These are phyloP conservation scores for Trichoderma breve DNA, from an alignment of 2,329 filamentous ascomycete genomes.

Conservation along the genomic window DNA sequence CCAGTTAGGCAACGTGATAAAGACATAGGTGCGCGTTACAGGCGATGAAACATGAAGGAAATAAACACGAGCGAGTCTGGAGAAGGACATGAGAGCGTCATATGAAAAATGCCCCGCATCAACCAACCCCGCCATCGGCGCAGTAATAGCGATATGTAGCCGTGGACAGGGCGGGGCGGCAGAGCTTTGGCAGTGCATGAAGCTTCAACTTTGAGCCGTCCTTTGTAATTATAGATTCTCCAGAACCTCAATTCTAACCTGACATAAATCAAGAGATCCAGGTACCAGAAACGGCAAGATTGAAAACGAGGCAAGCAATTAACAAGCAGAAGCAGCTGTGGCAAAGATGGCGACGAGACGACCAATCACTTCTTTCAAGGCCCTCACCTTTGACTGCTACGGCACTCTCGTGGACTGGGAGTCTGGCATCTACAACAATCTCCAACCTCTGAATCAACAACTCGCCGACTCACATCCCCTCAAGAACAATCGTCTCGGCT, in stretches of 20 bases:
- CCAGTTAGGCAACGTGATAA: background rate
- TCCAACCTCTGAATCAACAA: constrained; percentile 48
- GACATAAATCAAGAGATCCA: background rate
- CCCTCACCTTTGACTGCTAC: constrained; percentile 74
- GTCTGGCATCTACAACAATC: constrained; percentile 55
- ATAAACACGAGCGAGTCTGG: background rate
- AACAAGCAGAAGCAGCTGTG: background rate
- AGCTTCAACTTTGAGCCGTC: background rate
- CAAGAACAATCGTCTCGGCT: constrained; percentile 38
- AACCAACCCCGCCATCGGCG: background rate
- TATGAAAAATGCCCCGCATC: background rate
- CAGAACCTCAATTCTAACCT: background rate
- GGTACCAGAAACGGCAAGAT: background rate
- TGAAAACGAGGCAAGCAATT: background rate
- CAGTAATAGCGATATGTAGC: too few relatives aligned
- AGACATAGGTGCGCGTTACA: background rate
- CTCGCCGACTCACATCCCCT: constrained; percentile 40
- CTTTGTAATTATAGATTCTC: background rate
- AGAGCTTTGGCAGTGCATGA: background rate
- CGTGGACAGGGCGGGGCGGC: background rate
- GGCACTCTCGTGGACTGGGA: constrained; percentile 81
- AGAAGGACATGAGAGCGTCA: background rate
- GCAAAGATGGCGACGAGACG: constrained; percentile 21
- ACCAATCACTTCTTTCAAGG: constrained; percentile 32
- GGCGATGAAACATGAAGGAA: background rate